phyloP scores from a whole-genome alignment of 2,329 filamentous ascomycete genomes.

The Rosellinia necatrix region DNA sequence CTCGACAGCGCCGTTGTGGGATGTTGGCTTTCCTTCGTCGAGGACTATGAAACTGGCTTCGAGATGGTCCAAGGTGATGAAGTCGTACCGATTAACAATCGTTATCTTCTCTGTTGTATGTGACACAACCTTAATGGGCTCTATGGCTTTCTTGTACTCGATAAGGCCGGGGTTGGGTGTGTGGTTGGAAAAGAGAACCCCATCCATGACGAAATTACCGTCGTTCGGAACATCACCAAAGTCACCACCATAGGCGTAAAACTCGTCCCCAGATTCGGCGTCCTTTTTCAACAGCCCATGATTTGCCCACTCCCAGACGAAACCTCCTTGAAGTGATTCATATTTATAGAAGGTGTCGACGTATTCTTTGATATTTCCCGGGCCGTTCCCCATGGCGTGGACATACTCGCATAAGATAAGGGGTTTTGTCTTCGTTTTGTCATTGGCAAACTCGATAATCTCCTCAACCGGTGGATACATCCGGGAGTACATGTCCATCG shows the following conservation, averaged over 20 bases:
- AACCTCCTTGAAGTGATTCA: constrained; percentile 63
- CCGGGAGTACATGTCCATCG: constrained; percentile 61
- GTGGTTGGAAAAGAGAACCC: constrained; percentile 53
- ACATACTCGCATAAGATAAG: constrained; percentile 57
- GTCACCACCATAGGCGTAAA: constrained; percentile 46
- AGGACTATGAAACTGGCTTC: constrained; percentile 39
- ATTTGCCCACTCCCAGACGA: constrained; percentile 65
- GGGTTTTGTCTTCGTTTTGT: constrained; percentile 50
- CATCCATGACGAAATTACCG: constrained; percentile 58
- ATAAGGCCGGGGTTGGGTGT: constrained; percentile 48
- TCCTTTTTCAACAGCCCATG: constrained; percentile 53
- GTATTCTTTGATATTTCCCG: constrained; percentile 68
- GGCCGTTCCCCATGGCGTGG: constrained; percentile 71
- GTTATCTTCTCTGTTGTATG: constrained; percentile 38
- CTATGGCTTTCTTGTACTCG: constrained; percentile 53
- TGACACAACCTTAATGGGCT: constrained; percentile 51
- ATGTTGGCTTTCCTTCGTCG: constrained; percentile 35
- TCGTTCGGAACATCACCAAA: constrained; percentile 63
- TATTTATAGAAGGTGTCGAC: constrained; percentile 63
- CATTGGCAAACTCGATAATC: constrained; percentile 44
- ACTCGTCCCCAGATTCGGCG: constrained; percentile 46
- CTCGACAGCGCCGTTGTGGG: constrained; percentile 31
- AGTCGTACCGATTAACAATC: constrained; percentile 49
- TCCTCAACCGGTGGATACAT: constrained; percentile 62
- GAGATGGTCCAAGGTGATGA: constrained; percentile 47